A percentile compares a stretch with the other conserved stretches of the same genome.
These are phyloP conservation scores for Nematodospora anomalae DNA, from an alignment of 1,139 yeast species.

Conservation along the genomic window DNA sequence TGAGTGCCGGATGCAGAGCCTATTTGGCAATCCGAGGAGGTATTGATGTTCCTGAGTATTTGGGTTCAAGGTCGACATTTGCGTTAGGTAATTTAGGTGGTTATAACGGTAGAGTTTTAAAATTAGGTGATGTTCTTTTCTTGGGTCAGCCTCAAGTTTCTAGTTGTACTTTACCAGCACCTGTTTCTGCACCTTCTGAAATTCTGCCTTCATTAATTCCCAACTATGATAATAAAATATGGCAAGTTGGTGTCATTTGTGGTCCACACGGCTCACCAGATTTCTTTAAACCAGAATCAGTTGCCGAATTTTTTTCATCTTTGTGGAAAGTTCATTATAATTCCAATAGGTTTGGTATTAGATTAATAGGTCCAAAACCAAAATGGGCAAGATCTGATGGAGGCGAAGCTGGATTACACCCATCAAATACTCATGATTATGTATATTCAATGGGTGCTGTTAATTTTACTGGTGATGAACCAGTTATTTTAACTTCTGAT, in stretches of 20 bases:
- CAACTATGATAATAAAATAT: slow-evolving; percentile 52
- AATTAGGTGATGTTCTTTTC: slow-evolving; percentile 88
- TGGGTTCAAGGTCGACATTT: slow-evolving; percentile 95
- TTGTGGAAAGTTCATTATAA: slow-evolving; percentile 96
- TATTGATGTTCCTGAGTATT: slow-evolving; percentile 87
- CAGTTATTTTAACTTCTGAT: slow-evolving; percentile 93
- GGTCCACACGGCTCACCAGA: slow-evolving; percentile 99
- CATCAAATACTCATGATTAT: slow-evolving; percentile 96
- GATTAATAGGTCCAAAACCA: slow-evolving; percentile 94
- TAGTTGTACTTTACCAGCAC: slow-evolving; percentile 70
- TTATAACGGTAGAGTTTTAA: slow-evolving; percentile 85
- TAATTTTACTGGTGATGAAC: slow-evolving; percentile 97
- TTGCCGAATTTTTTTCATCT: slow-evolving; percentile 68
- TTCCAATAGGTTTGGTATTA: slow-evolving; percentile 93
- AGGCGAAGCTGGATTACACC: slow-evolving; percentile 97
- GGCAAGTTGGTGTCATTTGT: slow-evolving; percentile 91
- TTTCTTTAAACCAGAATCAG: slow-evolving; percentile 76
- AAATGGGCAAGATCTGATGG: slow-evolving; percentile 97
- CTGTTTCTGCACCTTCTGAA: slow-evolving; percentile 59
- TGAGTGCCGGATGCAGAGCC: slow-evolving; percentile 80
- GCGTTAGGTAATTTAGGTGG: slow-evolving; percentile 96
- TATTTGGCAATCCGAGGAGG: slow-evolving; percentile 92
- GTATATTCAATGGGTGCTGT: slow-evolving; percentile 95
- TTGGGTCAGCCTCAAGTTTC: slow-evolving; percentile 74
- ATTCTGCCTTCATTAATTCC: slow-evolving; percentile 65